Percentiles rank a stretch among this genome's conserved stretches.
Conservation (phyloP, 2,329 filamentous ascomycete genomes). For the Calonectria montana region DNA sequence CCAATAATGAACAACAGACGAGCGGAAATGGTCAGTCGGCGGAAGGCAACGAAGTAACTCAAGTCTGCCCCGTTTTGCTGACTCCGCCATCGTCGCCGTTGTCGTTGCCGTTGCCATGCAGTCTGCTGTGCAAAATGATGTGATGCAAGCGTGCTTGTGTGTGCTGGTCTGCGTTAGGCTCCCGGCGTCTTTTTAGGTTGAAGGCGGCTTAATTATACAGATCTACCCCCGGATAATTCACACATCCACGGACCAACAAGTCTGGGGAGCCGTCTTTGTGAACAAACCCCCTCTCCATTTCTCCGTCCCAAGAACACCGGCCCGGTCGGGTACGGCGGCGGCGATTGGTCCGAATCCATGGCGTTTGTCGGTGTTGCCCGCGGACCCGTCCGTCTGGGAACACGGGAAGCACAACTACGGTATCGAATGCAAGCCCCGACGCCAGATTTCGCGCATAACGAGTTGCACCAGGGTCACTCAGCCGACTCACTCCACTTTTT, state of each 20-base stretch:
- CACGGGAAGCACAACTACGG: slow-evolving; percentile 27
- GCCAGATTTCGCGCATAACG: slow-evolving; percentile 34
- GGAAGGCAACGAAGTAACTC: slow-evolving; percentile 7
- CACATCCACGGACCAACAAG: slow-evolving; percentile 7
- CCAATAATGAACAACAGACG: slow-evolving; percentile 7
- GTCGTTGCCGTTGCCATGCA: background rate
- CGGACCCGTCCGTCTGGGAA: slow-evolving; percentile 35
- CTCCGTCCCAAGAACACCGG: slow-evolving; percentile 27
- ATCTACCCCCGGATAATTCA: slow-evolving; percentile 8
- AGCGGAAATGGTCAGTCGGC: slow-evolving; percentile 6
- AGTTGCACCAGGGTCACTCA: slow-evolving; percentile 27
- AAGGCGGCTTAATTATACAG: slow-evolving; percentile 18
- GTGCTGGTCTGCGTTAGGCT: slow-evolving; percentile 15
- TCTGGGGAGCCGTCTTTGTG: slow-evolving; percentile 13
- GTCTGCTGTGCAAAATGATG: slow-evolving; percentile 19
- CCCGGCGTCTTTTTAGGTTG: slow-evolving; percentile 1
- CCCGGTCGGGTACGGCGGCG: slow-evolving; percentile 29
- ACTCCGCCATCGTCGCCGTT: background rate
- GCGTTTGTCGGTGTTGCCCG: slow-evolving; percentile 29
- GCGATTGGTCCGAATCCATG: slow-evolving; percentile 33
- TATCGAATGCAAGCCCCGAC: slow-evolving; percentile 25
- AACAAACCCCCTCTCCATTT: slow-evolving; percentile 17
- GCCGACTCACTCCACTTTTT: slow-evolving; percentile 13
- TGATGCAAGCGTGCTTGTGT: slow-evolving; percentile 11
- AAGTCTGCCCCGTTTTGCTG: background rate